Base-by-base conservation (phyloP, 2,329 filamentous ascomycete species). In the Tolypocladium guangdongense region DNA sequence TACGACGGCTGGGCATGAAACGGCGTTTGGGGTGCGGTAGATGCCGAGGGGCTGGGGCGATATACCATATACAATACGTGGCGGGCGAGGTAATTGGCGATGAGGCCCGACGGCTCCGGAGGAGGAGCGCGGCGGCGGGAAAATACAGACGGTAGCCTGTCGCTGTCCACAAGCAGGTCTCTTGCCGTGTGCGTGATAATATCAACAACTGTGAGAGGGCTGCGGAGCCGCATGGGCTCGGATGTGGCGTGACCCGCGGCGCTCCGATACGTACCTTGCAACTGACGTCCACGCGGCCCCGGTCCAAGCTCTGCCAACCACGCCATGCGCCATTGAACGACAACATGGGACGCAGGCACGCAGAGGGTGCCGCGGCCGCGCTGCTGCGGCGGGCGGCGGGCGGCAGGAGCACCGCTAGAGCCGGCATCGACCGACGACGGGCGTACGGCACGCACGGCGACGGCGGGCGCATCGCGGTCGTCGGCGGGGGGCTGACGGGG, bases 401-500 rank as follows among this genome's bases (percentile, higher is more conserved):
- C 41, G 56, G 53, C 35, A 51, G 58, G 35, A 32, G 27, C 27
- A 32, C 43, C 4, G 43, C 43, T 46, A 32, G 43, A 46, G 8
- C 43, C 16, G 3, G 41, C 22, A 18, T 12, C 22, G 27, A 7
- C 24, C 43, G 43, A 4, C 43, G 43, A 52, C 46, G 46, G 16
- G 20, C 49, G 24, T 61, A 57, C 50, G 54, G 54, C n/a, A 61
- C 63, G 5, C 49, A 55, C 43, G 57, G 55, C n/a, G 58, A 62
- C 30, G 60, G 60, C 20, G 61, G 68, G 53, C 59, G 69, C 22
- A 72, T 89, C 53, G 88, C 87, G 27, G 76, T 95, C 51, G 69
- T 95, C 33, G 90, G 90, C 51, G 89, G 84, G 56, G 90, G 90
- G 41, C 84, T 96, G 65, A 93, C 89, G 1, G 90, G 90, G 50